Evolutionary conservation across 2,329 filamentous ascomycete genomes (phyloP).

Genomic region (Ophiostoma fasciatum): DNA sequence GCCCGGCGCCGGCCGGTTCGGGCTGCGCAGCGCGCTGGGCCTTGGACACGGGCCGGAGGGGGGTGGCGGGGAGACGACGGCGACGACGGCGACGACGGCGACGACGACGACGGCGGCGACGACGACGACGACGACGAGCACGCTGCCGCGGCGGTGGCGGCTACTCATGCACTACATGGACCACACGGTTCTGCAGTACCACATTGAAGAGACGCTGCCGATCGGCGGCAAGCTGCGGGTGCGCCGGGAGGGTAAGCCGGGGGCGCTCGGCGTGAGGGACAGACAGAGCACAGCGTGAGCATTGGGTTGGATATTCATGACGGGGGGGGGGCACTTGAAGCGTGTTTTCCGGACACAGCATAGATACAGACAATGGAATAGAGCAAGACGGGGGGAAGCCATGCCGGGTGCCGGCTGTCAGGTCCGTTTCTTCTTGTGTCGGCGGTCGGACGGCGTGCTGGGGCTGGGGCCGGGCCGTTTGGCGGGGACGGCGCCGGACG

Average conservation of each 20-base stretch:
- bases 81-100: conserved; percentile 1
- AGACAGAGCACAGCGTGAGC: too few relatives aligned
- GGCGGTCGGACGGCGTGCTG: conserved; percentile 1
- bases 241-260: too few relatives aligned
- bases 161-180: conserved; percentile 59
- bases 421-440: conserved; percentile 4
- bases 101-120: too few relatives aligned
- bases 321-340: too few relatives aligned
- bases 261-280: too few relatives aligned
- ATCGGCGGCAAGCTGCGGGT: not conserved
- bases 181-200: conserved; percentile 55
- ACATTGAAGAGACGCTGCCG: conserved; percentile 27
- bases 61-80: conserved; percentile 11
- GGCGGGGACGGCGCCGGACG: too few relatives aligned
- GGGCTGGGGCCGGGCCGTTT: conserved; percentile 4
- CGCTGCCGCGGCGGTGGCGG: conserved; percentile 38
- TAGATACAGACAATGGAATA: too few relatives aligned
- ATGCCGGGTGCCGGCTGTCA: not conserved
- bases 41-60: conserved; percentile 1
- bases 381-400: too few relatives aligned
- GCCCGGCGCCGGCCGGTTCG: conserved; percentile 16
- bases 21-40: conserved; percentile 7
- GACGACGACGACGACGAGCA: too few relatives aligned
- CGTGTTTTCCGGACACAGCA: too few relatives aligned
- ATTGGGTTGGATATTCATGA: too few relatives aligned